Evolutionary conservation across 78 protist genomes (phyloP).

Genomic region (Dictyostelium capitatum): DNA sequence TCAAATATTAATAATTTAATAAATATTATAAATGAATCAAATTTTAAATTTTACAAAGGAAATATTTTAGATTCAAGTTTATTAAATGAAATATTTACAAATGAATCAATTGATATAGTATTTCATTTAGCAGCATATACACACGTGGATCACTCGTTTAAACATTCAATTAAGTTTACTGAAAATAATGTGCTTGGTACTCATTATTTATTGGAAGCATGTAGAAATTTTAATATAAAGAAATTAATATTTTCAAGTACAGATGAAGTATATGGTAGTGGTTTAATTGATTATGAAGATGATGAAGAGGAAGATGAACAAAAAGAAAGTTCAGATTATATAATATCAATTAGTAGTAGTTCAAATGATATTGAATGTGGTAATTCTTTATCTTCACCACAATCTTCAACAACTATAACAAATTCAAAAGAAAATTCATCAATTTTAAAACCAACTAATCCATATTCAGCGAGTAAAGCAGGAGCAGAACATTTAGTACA

Average conservation of each 20-base stretch:
- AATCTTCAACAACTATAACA: background rate
- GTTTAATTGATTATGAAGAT: background rate
- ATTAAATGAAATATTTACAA: slow-evolving; percentile 73
- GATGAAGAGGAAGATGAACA: background rate
- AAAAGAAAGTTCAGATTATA: background rate
- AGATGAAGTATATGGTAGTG: slow-evolving; percentile 98
- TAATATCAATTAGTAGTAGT: background rate
- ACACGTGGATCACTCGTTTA: slow-evolving; percentile 92
- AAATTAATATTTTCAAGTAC: slow-evolving; percentile 97
- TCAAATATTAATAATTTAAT: slow-evolving; percentile 84
- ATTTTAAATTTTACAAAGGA: slow-evolving; percentile 88
- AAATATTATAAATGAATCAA: background rate
- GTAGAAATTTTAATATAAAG: slow-evolving; percentile 64
- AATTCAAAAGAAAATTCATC: slow-evolving; percentile 29
- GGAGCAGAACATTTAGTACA: slow-evolving; percentile 93
- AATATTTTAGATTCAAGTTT: slow-evolving; percentile 85
- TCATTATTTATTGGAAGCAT: slow-evolving; percentile 93
- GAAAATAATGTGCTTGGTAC: slow-evolving; percentile 96
- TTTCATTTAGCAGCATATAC: slow-evolving; percentile 97
- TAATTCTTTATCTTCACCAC: too few species aligned
- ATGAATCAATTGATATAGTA: slow-evolving; percentile 93
- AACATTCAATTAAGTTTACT: slow-evolving; percentile 86
- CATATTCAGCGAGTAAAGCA: slow-evolving; percentile 97
- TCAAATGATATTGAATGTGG: too few species aligned
- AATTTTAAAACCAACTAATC: slow-evolving; percentile 95